Evolutionary conservation across 805 yeast species (phyloP).

Genomic region (Hanseniaspora taiwanica): DNA sequence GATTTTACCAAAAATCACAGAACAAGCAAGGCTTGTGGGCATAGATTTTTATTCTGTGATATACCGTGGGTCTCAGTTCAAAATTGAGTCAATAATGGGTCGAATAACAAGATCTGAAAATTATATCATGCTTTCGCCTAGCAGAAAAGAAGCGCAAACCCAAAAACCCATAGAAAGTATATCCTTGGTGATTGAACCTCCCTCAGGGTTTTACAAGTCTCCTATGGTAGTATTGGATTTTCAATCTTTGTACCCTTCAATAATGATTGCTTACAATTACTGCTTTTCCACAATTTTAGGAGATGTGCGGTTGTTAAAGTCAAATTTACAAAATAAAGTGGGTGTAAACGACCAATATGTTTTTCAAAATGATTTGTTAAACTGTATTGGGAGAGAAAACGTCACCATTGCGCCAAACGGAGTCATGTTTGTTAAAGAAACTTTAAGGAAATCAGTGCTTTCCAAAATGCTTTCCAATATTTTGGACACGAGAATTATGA

Average conservation of each 20-base stretch:
- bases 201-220: slow-evolving; percentile 68
- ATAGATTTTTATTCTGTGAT: slow-evolving; percentile 81
- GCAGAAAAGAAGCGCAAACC: slow-evolving; percentile 63
- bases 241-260: slow-evolving; percentile 86
- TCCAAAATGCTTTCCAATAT: slow-evolving; percentile 80
- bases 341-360: slow-evolving; percentile 38
- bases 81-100: slow-evolving; percentile 74
- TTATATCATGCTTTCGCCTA: slow-evolving; percentile 61
- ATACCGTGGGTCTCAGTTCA: slow-evolving; percentile 86
- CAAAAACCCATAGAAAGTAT: slow-evolving; percentile 81
- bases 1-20: slow-evolving; percentile 55
- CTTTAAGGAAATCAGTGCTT: slow-evolving; percentile 55
- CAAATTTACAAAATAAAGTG: slow-evolving; percentile 27
- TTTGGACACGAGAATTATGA: slow-evolving; percentile 63
- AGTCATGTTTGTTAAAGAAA: slow-evolving; percentile 52
- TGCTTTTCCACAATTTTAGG: slow-evolving; percentile 70
- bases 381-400: slow-evolving; percentile 39
- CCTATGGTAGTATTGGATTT: slow-evolving; percentile 88
- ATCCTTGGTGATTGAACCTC: slow-evolving; percentile 89
- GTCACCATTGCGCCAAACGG: slow-evolving; percentile 80
- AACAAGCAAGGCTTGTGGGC: slow-evolving; percentile 76
- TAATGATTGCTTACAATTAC: slow-evolving; percentile 81
- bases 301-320: slow-evolving; percentile 38
- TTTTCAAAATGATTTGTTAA: slow-evolving; percentile 38
- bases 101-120: slow-evolving; percentile 70